Conservation (phyloP, 192 early-diverging fungal genomes). For the Diversispora eburnea region DNA sequence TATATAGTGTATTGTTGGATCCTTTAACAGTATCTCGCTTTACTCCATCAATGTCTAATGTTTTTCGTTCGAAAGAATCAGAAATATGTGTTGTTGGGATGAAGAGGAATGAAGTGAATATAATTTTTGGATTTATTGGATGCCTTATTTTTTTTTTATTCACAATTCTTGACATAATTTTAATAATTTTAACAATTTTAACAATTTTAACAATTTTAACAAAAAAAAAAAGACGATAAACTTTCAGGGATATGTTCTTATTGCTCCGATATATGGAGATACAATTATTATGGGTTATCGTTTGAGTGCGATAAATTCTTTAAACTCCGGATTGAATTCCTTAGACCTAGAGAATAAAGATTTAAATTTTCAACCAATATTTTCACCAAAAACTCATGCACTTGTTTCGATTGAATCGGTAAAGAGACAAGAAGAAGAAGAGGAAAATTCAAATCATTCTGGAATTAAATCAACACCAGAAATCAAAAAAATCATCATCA, state of each 20-base stretch:
- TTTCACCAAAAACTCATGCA: conserved; percentile 48
- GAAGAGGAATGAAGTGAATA: conserved; percentile 41
- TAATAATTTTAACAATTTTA: no score
- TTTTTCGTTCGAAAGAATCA: conserved; percentile 4
- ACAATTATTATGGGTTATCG: conserved; percentile 39
- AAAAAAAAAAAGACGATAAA: conserved; percentile 37
- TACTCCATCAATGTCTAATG: background rate
- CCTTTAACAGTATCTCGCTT: background rate
- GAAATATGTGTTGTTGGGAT: conserved; percentile 41
- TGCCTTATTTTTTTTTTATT: no score
- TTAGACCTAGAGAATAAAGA: conserved; percentile 1
- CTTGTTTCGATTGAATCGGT: conserved; percentile 42
- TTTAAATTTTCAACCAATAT: conserved; percentile 36
- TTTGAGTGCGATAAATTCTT: conserved; percentile 27
- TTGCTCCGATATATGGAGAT: conserved; percentile 47
- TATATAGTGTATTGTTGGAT: background rate
- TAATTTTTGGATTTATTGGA: no score
- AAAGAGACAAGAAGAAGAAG: conserved; percentile 2
- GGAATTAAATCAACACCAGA: conserved; percentile 23
- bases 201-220: no score
- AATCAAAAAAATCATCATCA: background rate
- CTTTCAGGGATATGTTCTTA: conserved; percentile 45
- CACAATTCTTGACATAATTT: no score
- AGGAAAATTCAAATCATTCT: conserved; percentile 11
- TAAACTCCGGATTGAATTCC: conserved; percentile 10